Percentiles rank a stretch among this genome's conserved stretches.
Conservation (phyloP, 1,284 basidiomycete species). For the Lentinula novae-zelandiae region DNA sequence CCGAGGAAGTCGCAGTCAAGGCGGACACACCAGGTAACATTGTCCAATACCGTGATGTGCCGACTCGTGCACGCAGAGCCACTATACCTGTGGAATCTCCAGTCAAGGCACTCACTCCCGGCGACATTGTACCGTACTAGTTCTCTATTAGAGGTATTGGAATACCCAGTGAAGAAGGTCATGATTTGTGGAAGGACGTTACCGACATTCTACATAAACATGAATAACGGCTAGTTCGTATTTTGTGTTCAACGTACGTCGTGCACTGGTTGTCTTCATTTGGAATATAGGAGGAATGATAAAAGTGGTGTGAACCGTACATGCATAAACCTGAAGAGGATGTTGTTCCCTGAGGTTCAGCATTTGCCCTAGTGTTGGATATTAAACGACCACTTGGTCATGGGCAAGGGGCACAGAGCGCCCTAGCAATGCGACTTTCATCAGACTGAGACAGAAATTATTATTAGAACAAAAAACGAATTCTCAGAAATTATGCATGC, state of each 20-base stretch:
- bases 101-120: conserved; percentile 22
- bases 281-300: not conserved
- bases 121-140: not conserved
- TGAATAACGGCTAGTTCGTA: conserved; percentile 10
- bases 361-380: no score
- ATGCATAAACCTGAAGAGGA: not conserved
- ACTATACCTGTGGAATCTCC: conserved; percentile 28
- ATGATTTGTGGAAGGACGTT: conserved; percentile 11
- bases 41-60: not conserved
- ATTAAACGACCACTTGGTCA: no score
- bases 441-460: no score
- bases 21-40: not conserved
- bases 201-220: not conserved
- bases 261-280: conserved; percentile 14
- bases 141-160: not conserved
- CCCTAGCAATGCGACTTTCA: no score
- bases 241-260: conserved; percentile 9
- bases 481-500: no score
- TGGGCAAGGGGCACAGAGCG: no score
- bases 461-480: no score
- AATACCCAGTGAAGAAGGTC: not conserved
- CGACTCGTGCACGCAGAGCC: not conserved
- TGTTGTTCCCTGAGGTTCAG: no score
- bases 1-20: not conserved
- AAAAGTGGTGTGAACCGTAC: not conserved